phyloP scores from a whole-genome alignment of 2,329 filamentous ascomycete genomes.

The Trichoderma koningii region DNA sequence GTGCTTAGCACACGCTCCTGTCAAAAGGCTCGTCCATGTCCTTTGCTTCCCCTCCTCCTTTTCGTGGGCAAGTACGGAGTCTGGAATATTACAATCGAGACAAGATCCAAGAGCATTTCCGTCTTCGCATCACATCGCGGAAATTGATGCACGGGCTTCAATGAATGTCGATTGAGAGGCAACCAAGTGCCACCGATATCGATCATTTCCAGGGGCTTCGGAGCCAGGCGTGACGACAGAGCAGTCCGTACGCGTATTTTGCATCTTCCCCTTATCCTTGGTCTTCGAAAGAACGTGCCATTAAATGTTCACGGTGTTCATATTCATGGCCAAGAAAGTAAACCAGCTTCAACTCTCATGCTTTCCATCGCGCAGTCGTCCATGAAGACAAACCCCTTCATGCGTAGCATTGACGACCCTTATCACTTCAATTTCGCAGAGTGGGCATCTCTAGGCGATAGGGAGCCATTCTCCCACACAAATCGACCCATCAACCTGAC shows the following conservation, averaged over 20 bases:
- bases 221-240: background rate
- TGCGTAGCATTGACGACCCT: slow-evolving; percentile 8
- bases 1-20: background rate
- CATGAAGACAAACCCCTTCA: background rate
- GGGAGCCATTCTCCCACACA: background rate
- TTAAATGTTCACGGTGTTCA: too few species aligned
- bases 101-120: background rate
- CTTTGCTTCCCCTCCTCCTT: background rate
- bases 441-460: slow-evolving; percentile 9
- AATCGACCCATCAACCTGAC: slow-evolving; percentile 1
- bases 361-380: background rate
- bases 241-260: background rate
- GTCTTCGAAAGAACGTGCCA: background rate
- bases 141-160: slow-evolving; percentile 18
- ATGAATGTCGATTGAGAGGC: background rate
- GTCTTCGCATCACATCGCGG: slow-evolving; percentile 11
- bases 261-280: background rate
- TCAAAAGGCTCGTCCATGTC: background rate
- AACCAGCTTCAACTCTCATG: background rate
- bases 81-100: too few species aligned
- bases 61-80: too few species aligned
- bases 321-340: too few species aligned
- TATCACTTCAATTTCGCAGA: slow-evolving; percentile 15
- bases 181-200: background rate
- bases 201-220: slow-evolving; percentile 14